Evolutionary conservation across 495 filamentous ascomycete genomes (phyloP).

Genomic region (Tuber aestivum): DNA sequence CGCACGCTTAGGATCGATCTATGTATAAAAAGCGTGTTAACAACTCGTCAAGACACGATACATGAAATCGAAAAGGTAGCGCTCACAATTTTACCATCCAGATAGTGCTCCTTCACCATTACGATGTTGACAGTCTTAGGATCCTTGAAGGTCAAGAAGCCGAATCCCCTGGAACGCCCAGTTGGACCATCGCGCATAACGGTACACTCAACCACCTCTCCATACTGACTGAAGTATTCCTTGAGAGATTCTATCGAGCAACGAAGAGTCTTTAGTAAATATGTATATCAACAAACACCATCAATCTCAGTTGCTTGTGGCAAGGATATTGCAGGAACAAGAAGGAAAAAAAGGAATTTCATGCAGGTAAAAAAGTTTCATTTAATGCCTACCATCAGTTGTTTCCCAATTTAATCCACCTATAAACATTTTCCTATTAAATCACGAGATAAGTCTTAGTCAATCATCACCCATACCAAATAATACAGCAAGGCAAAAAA

Average conservation of each 20-base stretch:
- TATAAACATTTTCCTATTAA: slow-evolving; percentile 94
- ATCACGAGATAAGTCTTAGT: slow-evolving; percentile 32
- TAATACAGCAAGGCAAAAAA: slow-evolving; percentile 42
- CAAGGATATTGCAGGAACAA: slow-evolving; percentile 10
- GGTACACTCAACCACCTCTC: slow-evolving; percentile 93
- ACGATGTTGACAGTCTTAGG: slow-evolving; percentile 96
- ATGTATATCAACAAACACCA: slow-evolving; percentile 4
- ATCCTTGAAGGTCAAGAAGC: slow-evolving; percentile 95
- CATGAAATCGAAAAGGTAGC: slow-evolving; percentile 3
- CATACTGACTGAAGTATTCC: slow-evolving; percentile 97
- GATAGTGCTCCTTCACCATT: slow-evolving; percentile 98
- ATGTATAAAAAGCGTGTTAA: slow-evolving; percentile 19
- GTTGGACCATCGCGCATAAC: slow-evolving; percentile 96
- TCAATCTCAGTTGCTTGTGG: slow-evolving; percentile 8
- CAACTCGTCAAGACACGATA: slow-evolving; percentile 6
- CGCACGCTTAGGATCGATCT: slow-evolving; percentile 97
- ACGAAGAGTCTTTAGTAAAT: not conserved
- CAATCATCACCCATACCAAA: slow-evolving; percentile 31
- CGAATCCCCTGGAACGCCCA: slow-evolving; percentile 89
- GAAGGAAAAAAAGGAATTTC: slow-evolving; percentile 6
- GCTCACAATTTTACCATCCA: slow-evolving; percentile 97
- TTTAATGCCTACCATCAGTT: slow-evolving; percentile 73
- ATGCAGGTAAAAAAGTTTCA: slow-evolving; percentile 20
- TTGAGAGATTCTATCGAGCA: slow-evolving; percentile 75
- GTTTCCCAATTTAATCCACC: slow-evolving; percentile 99